These are phyloP conservation scores for Madurella mycetomatis DNA, from an alignment of 2,329 filamentous ascomycete species.

Conservation along the genomic window DNA sequence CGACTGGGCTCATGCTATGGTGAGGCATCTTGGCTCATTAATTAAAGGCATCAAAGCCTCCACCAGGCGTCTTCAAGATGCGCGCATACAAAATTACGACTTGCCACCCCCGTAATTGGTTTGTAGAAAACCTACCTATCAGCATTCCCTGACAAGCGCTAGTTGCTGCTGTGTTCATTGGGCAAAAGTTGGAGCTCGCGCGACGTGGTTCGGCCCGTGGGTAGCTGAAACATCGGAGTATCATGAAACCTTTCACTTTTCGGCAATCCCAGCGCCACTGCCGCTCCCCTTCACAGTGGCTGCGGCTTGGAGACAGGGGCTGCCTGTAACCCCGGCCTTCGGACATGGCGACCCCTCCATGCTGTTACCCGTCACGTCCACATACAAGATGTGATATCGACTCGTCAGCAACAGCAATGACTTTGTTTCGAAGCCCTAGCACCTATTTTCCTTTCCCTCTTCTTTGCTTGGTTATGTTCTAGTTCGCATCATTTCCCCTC, in stretches of 20 bases:
- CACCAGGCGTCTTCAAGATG: no score
- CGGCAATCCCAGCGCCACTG: slow-evolving; percentile 14
- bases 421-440: slow-evolving; percentile 16
- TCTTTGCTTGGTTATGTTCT: neutral
- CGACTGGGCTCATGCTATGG: no score
- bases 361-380: neutral
- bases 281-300: slow-evolving; percentile 10
- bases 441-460: slow-evolving; percentile 3
- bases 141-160: neutral
- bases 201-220: slow-evolving; percentile 3
- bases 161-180: neutral
- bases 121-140: neutral
- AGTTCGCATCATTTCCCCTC: neutral
- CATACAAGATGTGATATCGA: neutral
- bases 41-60: no score
- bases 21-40: no score
- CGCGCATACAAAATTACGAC: neutral
- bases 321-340: neutral
- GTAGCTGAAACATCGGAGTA: slow-evolving; percentile 19
- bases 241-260: slow-evolving; percentile 19
- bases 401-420: neutral
- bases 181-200: neutral
- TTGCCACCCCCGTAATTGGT: neutral
- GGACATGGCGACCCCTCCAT: neutral
- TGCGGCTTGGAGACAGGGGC: slow-evolving; percentile 1